phyloP scores from a whole-genome alignment of 2,329 filamentous ascomycete genomes.

The Fusarium continuum region DNA sequence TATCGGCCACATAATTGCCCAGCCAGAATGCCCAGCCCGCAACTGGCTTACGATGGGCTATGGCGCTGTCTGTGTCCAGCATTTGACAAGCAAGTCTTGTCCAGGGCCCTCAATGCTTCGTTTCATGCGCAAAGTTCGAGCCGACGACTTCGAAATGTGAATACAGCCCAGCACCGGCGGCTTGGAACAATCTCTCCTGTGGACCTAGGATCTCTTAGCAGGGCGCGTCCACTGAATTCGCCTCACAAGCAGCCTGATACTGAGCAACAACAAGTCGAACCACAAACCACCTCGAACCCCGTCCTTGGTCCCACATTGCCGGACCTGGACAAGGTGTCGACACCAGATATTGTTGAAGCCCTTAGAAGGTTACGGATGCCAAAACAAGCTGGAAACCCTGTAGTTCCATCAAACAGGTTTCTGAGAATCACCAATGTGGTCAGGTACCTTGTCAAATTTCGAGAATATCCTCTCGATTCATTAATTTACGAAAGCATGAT shows the following conservation, averaged over 20 bases:
- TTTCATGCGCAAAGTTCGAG: slow-evolving; percentile 3
- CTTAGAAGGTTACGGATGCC: slow-evolving; percentile 43
- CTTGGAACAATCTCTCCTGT: slow-evolving; percentile 24
- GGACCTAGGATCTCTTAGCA: not conserved
- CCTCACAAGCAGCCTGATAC: slow-evolving; percentile 3
- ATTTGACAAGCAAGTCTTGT: slow-evolving; percentile 54
- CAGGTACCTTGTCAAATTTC: slow-evolving; percentile 65
- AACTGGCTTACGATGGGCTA: slow-evolving; percentile 63
- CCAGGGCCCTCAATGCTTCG: slow-evolving; percentile 44
- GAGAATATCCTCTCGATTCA: slow-evolving; percentile 63
- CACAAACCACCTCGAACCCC: not conserved
- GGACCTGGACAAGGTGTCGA: slow-evolving; percentile 7
- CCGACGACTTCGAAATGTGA: slow-evolving; percentile 8
- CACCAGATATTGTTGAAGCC: slow-evolving; percentile 39
- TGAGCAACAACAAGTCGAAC: not conserved
- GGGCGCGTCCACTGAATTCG: not conserved
- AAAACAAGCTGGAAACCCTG: slow-evolving; percentile 23
- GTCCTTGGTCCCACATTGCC: slow-evolving; percentile 13
- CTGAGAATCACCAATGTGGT: slow-evolving; percentile 56
- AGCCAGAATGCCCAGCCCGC: slow-evolving; percentile 43
- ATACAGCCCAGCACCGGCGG: slow-evolving; percentile 24
- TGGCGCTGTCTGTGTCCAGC: slow-evolving; percentile 72
- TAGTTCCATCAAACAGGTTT: slow-evolving; percentile 39
- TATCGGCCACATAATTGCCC: not conserved
- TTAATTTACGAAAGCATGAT: slow-evolving; percentile 80